Conservation (phyloP, 257 asterid genomes). For the Solanum arcanum region DNA sequence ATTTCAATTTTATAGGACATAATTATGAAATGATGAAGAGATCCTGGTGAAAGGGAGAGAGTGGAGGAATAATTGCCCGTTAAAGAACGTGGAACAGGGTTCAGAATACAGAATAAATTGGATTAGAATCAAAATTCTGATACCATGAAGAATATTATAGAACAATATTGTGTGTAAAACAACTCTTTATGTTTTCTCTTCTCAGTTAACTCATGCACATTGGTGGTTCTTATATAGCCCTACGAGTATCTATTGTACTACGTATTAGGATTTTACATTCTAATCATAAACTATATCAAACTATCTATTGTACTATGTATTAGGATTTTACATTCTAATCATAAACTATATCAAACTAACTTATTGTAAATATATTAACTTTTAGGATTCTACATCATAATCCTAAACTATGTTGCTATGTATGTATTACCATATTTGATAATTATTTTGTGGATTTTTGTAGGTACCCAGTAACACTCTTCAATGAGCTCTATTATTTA, state of each 20-base stretch:
- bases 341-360: background rate
- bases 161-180: background rate
- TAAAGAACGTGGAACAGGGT: background rate
- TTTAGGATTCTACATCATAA: background rate
- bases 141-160: background rate
- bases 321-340: background rate
- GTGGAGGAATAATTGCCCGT: background rate
- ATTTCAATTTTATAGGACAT: background rate
- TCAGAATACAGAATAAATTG: background rate
- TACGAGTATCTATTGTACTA: background rate
- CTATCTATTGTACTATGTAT: background rate
- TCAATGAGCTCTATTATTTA: conserved; percentile 93
- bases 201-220: background rate
- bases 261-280: background rate
- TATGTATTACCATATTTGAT: conserved; percentile 2
- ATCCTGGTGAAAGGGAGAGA: background rate
- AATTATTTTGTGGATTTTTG: conserved; percentile 8
- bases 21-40: background rate
- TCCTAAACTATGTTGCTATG: background rate
- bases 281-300: background rate
- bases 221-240: background rate
- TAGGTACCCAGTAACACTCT: conserved; percentile 91
- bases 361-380: too few relatives aligned
- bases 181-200: background rate
- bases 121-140: background rate